These are phyloP conservation scores for Marasmius oreades DNA, from an alignment of 1,284 basidiomycete genomes.

Conservation along the genomic window DNA sequence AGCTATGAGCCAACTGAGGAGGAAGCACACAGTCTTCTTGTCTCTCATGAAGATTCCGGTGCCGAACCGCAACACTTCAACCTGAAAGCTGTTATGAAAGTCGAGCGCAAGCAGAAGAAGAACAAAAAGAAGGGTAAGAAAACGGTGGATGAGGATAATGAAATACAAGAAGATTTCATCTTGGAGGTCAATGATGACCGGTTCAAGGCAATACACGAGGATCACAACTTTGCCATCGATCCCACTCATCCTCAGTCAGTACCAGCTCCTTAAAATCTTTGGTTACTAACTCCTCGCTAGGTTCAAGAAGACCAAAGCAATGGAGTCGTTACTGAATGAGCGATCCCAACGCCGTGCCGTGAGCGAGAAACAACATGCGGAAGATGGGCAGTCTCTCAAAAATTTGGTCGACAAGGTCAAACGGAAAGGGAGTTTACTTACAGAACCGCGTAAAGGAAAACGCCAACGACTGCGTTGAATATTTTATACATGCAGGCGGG, in stretches of 20 bases:
- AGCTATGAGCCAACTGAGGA: slow-evolving; percentile 34
- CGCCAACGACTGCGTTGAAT: slow-evolving; percentile 44
- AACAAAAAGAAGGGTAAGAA: slow-evolving; percentile 42
- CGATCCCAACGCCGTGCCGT: slow-evolving; percentile 47
- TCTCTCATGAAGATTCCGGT: slow-evolving; percentile 48
- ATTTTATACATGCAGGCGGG: neutral
- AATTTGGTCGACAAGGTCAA: slow-evolving; percentile 77
- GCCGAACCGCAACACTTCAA: slow-evolving; percentile 80
- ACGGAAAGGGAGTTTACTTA: slow-evolving; percentile 53
- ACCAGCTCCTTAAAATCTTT: slow-evolving; percentile 1
- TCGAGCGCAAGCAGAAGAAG: slow-evolving; percentile 63
- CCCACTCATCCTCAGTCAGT: slow-evolving; percentile 91
- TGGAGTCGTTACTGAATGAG: slow-evolving; percentile 78
- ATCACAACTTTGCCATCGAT: slow-evolving; percentile 93
- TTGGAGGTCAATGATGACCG: slow-evolving; percentile 88
- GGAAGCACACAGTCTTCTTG: slow-evolving; percentile 66
- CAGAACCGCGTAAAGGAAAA: slow-evolving; percentile 41
- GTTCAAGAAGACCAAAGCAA: slow-evolving; percentile 87
- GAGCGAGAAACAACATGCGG: slow-evolving; percentile 13
- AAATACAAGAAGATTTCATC: slow-evolving; percentile 74
- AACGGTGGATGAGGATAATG: slow-evolving; percentile 46
- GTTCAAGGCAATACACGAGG: slow-evolving; percentile 86
- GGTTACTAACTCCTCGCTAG: slow-evolving; percentile 36
- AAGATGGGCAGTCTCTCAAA: slow-evolving; percentile 21
- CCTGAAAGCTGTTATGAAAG: slow-evolving; percentile 86